These are phyloP conservation scores for Daldinia vernicosa DNA, from an alignment of 495 filamentous ascomycete genomes.

Conservation along the genomic window DNA sequence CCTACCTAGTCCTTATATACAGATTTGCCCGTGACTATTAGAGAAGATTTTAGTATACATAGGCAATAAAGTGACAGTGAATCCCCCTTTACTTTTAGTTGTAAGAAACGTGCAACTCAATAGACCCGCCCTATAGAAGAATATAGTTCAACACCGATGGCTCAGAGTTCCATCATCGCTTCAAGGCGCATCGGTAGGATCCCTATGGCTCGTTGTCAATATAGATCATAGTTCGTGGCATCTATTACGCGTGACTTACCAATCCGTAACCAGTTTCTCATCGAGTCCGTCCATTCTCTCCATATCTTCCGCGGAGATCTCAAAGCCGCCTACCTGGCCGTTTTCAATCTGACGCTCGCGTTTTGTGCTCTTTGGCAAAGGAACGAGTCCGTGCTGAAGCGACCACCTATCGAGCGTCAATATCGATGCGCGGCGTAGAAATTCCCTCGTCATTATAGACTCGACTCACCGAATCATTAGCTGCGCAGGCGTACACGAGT, in stretches of 20 bases:
- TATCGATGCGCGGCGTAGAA: background rate
- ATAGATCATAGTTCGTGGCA: background rate
- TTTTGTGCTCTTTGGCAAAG: slow-evolving; percentile 76
- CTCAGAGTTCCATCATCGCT: background rate
- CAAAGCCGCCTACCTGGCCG: slow-evolving; percentile 71
- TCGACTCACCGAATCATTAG: slow-evolving; percentile 61
- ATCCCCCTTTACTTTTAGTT: background rate
- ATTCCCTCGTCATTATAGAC: background rate
- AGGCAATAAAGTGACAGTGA: background rate
- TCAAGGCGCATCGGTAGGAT: slow-evolving; percentile 30
- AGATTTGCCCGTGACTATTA: background rate
- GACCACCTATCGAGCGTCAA: slow-evolving; percentile 58
- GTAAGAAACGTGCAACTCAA: background rate
- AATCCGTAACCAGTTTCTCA: slow-evolving; percentile 69
- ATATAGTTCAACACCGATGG: too few relatives aligned
- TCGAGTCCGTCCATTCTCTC: slow-evolving; percentile 69
- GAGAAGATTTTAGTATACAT: background rate
- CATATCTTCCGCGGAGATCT: slow-evolving; percentile 71
- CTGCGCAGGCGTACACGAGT: slow-evolving; percentile 67
- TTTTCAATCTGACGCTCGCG: slow-evolving; percentile 70
- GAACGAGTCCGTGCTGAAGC: slow-evolving; percentile 76
- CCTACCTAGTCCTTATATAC: background rate
- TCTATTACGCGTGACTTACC: slow-evolving; percentile 49
- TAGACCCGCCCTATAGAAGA: background rate
- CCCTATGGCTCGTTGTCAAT: slow-evolving; percentile 19